Percentiles rank a stretch among this genome's conserved stretches.
Evolutionary conservation across 768 basidiomycete species (phyloP).

Genomic region (Paxillus ammoniavirescens): DNA sequence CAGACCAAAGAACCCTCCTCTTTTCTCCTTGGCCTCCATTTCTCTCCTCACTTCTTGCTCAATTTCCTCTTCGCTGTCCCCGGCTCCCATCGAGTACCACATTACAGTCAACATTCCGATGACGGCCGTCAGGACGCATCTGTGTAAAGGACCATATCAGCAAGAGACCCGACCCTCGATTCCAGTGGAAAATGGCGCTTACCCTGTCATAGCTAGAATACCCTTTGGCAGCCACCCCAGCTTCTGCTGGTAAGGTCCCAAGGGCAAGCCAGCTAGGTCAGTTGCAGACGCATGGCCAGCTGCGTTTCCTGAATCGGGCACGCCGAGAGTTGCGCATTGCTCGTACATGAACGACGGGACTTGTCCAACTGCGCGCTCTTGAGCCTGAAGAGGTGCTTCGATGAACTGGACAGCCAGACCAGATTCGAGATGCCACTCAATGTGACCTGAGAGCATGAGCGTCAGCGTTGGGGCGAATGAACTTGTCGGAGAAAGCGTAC

Average conservation of each 20-base stretch:
- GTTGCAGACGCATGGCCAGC: slow-evolving; percentile 72
- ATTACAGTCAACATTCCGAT: slow-evolving; percentile 79
- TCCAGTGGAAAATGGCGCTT: slow-evolving; percentile 20
- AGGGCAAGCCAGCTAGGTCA: slow-evolving; percentile 62
- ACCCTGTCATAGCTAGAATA: slow-evolving; percentile 76
- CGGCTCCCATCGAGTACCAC: slow-evolving; percentile 84
- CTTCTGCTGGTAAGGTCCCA: slow-evolving; percentile 73
- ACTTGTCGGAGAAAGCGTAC: slow-evolving; percentile 37
- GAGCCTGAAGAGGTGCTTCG: slow-evolving; percentile 73
- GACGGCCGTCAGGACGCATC: slow-evolving; percentile 79
- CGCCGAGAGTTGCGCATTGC: slow-evolving; percentile 66
- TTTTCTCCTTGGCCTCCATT: slow-evolving; percentile 56
- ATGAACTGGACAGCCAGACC: slow-evolving; percentile 87
- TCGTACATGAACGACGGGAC: slow-evolving; percentile 63
- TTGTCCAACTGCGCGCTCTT: slow-evolving; percentile 42
- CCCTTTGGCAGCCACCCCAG: slow-evolving; percentile 73
- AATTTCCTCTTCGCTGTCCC: slow-evolving; percentile 76
- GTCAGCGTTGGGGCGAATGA: neutral
- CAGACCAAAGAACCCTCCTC: slow-evolving; percentile 46
- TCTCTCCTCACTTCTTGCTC: slow-evolving; percentile 63
- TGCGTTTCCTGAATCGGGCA: slow-evolving; percentile 76
- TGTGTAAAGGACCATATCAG: slow-evolving; percentile 30
- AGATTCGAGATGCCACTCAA: slow-evolving; percentile 43
- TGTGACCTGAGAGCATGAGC: slow-evolving; percentile 52
- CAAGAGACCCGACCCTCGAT: neutral